Conservation (phyloP, 2,329 filamentous ascomycete species). For the Fusarium coffeatum region DNA sequence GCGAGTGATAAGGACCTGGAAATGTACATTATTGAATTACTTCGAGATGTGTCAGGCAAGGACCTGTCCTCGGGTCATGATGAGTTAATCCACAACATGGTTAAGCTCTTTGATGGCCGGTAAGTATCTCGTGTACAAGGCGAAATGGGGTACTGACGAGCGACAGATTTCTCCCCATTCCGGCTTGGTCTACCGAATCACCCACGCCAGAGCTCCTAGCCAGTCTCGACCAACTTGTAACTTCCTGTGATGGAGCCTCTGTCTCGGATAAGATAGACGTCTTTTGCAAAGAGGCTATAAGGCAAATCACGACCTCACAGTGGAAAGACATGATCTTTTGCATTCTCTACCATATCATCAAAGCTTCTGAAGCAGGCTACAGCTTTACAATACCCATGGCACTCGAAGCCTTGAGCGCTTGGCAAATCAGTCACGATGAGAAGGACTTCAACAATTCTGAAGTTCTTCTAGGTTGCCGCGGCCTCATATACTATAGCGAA, state of each 20-base stretch:
- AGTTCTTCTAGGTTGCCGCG: neutral
- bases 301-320: neutral
- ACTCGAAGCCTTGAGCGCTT: neutral
- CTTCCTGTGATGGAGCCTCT: accelerated
- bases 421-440: neutral
- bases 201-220: neutral
- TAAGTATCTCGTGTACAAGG: neutral
- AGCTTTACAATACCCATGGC: conserved; percentile 1
- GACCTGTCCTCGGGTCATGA: neutral
- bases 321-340: neutral
- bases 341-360: neutral
- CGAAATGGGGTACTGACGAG: neutral
- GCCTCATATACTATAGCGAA: neutral
- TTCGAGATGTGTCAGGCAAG: neutral
- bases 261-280: accelerated
- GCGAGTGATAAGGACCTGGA: neutral
- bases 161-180: conserved; percentile 3
- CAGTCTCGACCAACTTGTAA: neutral
- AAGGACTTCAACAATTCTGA: neutral
- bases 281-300: neutral
- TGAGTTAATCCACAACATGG: neutral
- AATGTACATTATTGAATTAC: neutral
- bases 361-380: neutral
- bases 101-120: neutral
- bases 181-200: neutral